phyloP scores from a whole-genome alignment of 2,329 filamentous ascomycete genomes.

The Conoideocrella luteorostrata region DNA sequence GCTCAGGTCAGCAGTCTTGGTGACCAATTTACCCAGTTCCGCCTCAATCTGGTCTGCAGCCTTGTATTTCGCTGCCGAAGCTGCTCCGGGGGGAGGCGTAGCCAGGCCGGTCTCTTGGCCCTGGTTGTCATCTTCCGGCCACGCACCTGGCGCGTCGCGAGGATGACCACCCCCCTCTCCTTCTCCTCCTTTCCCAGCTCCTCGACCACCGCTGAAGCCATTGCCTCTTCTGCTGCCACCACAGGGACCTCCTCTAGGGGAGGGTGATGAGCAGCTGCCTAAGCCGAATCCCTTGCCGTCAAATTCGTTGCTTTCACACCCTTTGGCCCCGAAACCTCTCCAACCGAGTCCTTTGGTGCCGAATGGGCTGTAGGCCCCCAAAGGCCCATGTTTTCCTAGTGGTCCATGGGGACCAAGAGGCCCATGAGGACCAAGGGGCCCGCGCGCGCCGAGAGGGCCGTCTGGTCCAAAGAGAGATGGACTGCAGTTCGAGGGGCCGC shows the following conservation, averaged over 20 bases:
- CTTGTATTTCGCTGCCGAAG: constrained; percentile 29
- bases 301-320: too few relatives aligned
- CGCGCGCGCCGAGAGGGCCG: constrained; percentile 1
- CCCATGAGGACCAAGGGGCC: not conserved
- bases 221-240: too few relatives aligned
- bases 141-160: constrained; percentile 23
- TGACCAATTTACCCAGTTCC: constrained; percentile 24
- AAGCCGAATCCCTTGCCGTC: too few relatives aligned
- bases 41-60: constrained; percentile 27
- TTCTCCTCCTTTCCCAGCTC: constrained; percentile 6
- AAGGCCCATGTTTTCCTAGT: not conserved
- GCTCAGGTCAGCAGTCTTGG: constrained; percentile 17
- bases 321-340: not conserved
- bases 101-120: constrained; percentile 5
- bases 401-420: not conserved
- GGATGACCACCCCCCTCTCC: not conserved
- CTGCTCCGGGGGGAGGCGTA: constrained; percentile 15
- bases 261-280: too few relatives aligned
- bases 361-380: not conserved
- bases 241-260: constrained; percentile 1
- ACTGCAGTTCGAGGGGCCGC: not conserved
- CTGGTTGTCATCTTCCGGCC: constrained; percentile 24
- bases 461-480: not conserved
- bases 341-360: not conserved
- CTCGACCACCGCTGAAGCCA: constrained; percentile 11